Evolutionary conservation across 2,329 filamentous ascomycete genomes (phyloP).

Genomic region (Diaporthe helianthi): DNA sequence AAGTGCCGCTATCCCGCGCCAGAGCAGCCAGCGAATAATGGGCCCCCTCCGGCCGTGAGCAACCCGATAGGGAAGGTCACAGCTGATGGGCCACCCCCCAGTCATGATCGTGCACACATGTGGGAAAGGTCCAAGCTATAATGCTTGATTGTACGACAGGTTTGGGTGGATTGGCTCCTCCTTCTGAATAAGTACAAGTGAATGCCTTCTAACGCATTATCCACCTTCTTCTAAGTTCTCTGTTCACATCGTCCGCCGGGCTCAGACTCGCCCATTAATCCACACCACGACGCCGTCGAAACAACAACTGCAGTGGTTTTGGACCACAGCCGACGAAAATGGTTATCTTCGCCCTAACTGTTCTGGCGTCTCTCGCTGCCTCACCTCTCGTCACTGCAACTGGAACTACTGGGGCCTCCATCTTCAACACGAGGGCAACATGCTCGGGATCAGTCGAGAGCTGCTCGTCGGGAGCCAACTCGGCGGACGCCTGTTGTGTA

Average conservation of each 20-base stretch:
- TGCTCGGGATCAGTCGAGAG: slow-evolving; percentile 30
- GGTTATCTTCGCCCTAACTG: background rate
- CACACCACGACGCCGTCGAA: background rate
- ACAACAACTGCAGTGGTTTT: background rate
- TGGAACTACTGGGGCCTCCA: slow-evolving; percentile 17
- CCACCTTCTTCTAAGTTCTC: background rate
- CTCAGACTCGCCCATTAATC: background rate
- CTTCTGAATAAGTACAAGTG: background rate
- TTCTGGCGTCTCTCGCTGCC: slow-evolving; percentile 25
- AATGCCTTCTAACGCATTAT: background rate
- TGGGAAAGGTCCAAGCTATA: background rate
- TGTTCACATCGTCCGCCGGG: background rate
- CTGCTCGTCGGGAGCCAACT: slow-evolving; percentile 26
- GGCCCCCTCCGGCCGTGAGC: slow-evolving; percentile 9
- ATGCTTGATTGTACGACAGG: slow-evolving; percentile 16
- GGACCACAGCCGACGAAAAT: slow-evolving; percentile 1
- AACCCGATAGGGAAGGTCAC: slow-evolving; percentile 33
- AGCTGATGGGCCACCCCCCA: background rate
- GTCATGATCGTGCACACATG: slow-evolving; percentile 2
- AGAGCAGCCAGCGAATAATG: slow-evolving; percentile 15
- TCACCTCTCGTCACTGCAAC: slow-evolving; percentile 9
- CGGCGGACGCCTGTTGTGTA: slow-evolving; percentile 29
- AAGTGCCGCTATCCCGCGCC: slow-evolving; percentile 3
- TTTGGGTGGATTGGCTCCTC: background rate
- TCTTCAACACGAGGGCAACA: slow-evolving; percentile 30